phyloP scores from a whole-genome alignment of 768 basidiomycete genomes.

The Pleurotus sapidus region DNA sequence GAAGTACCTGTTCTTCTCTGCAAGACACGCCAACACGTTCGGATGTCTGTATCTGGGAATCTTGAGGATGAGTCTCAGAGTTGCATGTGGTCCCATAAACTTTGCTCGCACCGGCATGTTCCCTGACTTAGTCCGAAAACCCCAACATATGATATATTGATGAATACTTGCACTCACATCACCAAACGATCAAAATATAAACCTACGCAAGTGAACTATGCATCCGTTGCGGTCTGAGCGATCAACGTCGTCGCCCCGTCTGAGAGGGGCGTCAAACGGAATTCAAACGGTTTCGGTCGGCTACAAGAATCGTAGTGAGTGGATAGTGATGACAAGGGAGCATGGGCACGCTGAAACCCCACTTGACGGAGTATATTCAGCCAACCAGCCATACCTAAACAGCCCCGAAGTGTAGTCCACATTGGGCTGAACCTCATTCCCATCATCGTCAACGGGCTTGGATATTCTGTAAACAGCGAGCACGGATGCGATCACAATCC shows the following conservation, averaged over 20 bases:
- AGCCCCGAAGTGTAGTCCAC: slow-evolving; percentile 26
- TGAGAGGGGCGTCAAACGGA: neutral
- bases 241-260: neutral
- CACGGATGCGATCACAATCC: slow-evolving; percentile 25
- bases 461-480: slow-evolving; percentile 27
- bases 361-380: neutral
- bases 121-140: too few relatives aligned
- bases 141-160: too few relatives aligned
- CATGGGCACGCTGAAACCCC: neutral
- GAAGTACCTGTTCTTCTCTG: too few relatives aligned
- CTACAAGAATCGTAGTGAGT: neutral
- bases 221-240: neutral
- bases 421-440: slow-evolving; percentile 22
- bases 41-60: too few relatives aligned
- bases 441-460: slow-evolving; percentile 21
- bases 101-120: too few relatives aligned
- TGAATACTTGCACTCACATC: too few relatives aligned
- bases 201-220: neutral
- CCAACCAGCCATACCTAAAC: slow-evolving; percentile 24
- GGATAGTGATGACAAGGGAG: too few relatives aligned
- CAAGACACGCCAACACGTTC: too few relatives aligned
- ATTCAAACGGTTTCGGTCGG: neutral
- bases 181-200: too few relatives aligned
- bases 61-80: too few relatives aligned
- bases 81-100: too few relatives aligned